phyloP scores from a whole-genome alignment of 371 early-diverging fungal species.

The Dichotomocladium elegans region DNA sequence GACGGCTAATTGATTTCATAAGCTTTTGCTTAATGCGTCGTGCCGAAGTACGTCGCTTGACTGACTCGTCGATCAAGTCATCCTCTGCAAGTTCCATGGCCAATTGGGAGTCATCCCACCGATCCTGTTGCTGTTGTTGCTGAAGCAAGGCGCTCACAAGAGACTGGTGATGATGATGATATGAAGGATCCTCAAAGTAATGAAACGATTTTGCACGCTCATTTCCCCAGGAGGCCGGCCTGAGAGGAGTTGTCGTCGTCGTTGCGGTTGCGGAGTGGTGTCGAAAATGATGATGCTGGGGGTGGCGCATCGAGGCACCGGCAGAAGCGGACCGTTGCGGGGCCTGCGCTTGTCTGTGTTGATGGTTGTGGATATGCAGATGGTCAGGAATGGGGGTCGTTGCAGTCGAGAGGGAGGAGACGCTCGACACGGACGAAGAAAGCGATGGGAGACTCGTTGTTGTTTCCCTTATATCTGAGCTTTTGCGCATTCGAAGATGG shows the following conservation, averaged over 20 bases:
- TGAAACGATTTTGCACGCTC: too few relatives aligned
- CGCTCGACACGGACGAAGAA: constrained; percentile 19
- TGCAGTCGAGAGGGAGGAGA: constrained; percentile 3
- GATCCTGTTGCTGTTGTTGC: neutral
- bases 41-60: neutral
- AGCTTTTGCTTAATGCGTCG: constrained; percentile 10
- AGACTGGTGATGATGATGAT: neutral
- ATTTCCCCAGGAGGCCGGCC: too few relatives aligned
- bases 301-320: constrained; percentile 10
- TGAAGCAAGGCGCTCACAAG: neutral
- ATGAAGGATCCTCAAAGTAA: too few relatives aligned
- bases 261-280: neutral
- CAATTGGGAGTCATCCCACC: constrained; percentile 14
- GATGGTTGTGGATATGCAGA: neutral
- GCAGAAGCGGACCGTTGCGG: constrained; percentile 19
- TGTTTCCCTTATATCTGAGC: too few relatives aligned
- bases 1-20: constrained; percentile 1
- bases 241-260: neutral
- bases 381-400: constrained; percentile 1
- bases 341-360: neutral
- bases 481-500: too few relatives aligned
- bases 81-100: constrained; percentile 13
- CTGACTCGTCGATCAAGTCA: constrained; percentile 4
- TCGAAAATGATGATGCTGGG: neutral
- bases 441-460: constrained; percentile 16